Conservation (phyloP, 2,329 filamentous ascomycete genomes). For the Rhynchosporium secalis region DNA sequence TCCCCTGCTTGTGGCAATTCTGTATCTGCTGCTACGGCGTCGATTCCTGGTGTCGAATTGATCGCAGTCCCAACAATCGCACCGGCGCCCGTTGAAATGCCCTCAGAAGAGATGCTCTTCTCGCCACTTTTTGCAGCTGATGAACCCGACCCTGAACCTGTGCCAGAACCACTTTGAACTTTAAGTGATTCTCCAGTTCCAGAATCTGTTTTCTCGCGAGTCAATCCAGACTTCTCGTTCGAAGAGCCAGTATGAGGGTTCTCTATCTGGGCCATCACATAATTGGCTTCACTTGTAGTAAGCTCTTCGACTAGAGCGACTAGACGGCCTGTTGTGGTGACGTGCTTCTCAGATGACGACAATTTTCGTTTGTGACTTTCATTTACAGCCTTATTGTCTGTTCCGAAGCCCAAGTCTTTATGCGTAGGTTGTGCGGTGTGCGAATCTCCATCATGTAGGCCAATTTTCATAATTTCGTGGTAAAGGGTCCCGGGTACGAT, state of each 20-base stretch:
- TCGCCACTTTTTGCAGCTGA: slow-evolving; percentile 21
- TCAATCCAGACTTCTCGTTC: slow-evolving; percentile 9
- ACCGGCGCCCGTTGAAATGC: slow-evolving; percentile 16
- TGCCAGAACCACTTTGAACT: slow-evolving; percentile 2
- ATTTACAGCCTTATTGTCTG: not conserved
- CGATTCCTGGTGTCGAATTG: not conserved
- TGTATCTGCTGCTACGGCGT: not conserved
- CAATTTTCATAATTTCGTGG: slow-evolving; percentile 27
- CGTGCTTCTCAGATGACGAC: slow-evolving; percentile 1
- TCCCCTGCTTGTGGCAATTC: not conserved
- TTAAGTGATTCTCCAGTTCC: slow-evolving; percentile 4
- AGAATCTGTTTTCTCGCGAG: not conserved
- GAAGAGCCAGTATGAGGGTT: slow-evolving; percentile 14
- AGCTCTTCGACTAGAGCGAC: slow-evolving; percentile 20
- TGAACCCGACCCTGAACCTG: not conserved
- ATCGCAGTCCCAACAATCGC: not conserved
- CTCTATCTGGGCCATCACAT: slow-evolving; percentile 15
- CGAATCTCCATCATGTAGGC: slow-evolving; percentile 24
- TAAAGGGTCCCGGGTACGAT: slow-evolving; percentile 14
- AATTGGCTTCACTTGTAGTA: slow-evolving; percentile 24
- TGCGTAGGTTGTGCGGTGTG: not conserved
- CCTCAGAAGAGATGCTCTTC: slow-evolving; percentile 28
- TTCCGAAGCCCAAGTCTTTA: slow-evolving; percentile 6
- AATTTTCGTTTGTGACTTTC: not conserved
- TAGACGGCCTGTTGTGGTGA: slow-evolving; percentile 19